Percentiles rank a stretch among this genome's conserved stretches.
Conservation (phyloP, 768 basidiomycete genomes). For the Piloderma croceum region DNA sequence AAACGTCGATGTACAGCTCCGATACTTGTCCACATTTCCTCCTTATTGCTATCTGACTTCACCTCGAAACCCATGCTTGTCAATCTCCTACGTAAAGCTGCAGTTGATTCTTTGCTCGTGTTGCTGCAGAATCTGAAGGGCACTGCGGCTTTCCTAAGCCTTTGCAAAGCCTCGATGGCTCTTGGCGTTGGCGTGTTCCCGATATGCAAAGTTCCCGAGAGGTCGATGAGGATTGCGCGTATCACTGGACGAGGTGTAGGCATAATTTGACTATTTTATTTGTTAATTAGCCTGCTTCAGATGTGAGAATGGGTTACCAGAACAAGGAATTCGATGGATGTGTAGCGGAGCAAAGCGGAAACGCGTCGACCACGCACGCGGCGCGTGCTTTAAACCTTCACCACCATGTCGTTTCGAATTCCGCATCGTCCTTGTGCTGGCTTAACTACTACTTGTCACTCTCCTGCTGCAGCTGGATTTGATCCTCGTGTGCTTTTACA, state of each 20-base stretch:
- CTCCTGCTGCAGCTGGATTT: no score
- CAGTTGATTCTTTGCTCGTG: constrained; percentile 58
- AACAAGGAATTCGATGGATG: no score
- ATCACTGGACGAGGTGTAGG: constrained; percentile 43
- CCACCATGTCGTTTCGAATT: no score
- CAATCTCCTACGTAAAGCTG: constrained; percentile 38
- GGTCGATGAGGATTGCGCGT: constrained; percentile 54
- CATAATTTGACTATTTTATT: no score
- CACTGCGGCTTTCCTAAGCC: constrained; percentile 27
- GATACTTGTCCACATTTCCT: constrained; percentile 61
- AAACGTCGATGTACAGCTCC: constrained; percentile 50
- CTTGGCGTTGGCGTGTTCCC: constrained; percentile 42
- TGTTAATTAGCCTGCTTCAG: no score
- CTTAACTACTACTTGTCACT: no score
- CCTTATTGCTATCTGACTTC: not conserved
- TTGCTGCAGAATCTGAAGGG: constrained; percentile 62
- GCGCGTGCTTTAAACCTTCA: no score
- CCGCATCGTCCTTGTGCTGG: no score
- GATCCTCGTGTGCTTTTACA: no score
- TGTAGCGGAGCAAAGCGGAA: no score
- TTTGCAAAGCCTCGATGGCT: constrained; percentile 42
- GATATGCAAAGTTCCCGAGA: constrained; percentile 62
- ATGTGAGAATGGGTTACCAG: no score
- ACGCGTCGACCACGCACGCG: no score
- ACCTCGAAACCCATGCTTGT: constrained; percentile 45